A percentile compares a stretch with the other conserved stretches of the same genome.
Evolutionary conservation across 2,329 filamentous ascomycete species (phyloP).

Genomic region (Fusarium tuaranense): DNA sequence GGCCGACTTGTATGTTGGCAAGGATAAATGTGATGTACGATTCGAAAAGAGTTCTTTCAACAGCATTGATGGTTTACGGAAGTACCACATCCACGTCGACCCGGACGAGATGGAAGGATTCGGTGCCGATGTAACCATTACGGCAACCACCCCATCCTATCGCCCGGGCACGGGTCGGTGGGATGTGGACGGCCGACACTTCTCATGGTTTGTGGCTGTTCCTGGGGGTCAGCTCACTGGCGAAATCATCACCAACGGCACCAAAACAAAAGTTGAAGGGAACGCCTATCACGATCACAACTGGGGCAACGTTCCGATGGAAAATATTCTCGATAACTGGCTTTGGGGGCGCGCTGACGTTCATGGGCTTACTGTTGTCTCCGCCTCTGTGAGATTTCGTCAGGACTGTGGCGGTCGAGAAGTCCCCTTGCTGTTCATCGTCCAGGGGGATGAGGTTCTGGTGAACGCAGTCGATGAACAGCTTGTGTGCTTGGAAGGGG

Average conservation of each 20-base stretch:
- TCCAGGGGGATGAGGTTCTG: not conserved
- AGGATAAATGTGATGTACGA: not conserved
- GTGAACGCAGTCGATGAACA: not conserved
- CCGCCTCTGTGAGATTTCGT: not conserved
- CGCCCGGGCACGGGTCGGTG: not conserved
- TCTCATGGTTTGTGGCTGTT: not conserved
- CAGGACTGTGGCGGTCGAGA: not conserved
- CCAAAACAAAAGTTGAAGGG: not conserved
- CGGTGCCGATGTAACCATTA: not conserved
- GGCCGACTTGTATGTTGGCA: not conserved
- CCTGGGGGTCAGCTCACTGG: not conserved
- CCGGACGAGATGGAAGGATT: not conserved
- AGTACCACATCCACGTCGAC: not conserved
- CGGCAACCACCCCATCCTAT: not conserved
- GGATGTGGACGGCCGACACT: not conserved
- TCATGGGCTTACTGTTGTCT: not conserved
- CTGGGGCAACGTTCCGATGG: not conserved
- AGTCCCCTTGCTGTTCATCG: not conserved
- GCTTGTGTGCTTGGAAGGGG: not conserved
- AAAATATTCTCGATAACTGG: not conserved
- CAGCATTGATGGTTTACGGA: not conserved
- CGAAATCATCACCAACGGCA: not conserved
- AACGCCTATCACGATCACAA: not conserved
- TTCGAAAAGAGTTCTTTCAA: not conserved
- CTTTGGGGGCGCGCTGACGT: not conserved